phyloP scores from a whole-genome alignment of 2,329 filamentous ascomycete species.

The Venturia effusa region DNA sequence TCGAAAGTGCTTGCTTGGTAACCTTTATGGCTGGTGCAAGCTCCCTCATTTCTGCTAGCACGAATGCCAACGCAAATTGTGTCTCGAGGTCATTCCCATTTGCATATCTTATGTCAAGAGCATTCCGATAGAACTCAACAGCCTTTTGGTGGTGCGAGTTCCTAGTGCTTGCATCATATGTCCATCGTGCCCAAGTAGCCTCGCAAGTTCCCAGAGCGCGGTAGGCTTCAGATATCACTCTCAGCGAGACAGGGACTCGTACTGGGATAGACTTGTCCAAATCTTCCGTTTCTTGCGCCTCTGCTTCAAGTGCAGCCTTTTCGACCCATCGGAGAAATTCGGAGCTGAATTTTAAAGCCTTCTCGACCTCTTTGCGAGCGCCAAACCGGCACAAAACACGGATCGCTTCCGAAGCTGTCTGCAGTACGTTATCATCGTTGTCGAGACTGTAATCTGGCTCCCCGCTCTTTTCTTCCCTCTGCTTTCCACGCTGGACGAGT shows the following conservation, averaged over 20 bases:
- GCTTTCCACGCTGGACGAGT: constrained; percentile 75
- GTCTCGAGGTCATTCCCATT: constrained; percentile 61
- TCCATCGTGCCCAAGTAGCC: constrained; percentile 77
- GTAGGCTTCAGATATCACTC: constrained; percentile 43
- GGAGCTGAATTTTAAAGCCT: constrained; percentile 58
- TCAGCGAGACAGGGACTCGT: constrained; percentile 27
- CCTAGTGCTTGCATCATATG: constrained; percentile 61
- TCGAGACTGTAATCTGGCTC: constrained; percentile 63
- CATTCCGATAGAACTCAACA: constrained; percentile 62
- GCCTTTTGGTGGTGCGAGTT: constrained; percentile 68
- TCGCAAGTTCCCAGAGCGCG: constrained; percentile 77
- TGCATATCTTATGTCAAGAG: constrained; percentile 56
- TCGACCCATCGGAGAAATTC: constrained; percentile 65
- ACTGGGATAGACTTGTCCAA: neutral
- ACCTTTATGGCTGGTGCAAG: constrained; percentile 70
- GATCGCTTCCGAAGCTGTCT: constrained; percentile 71
- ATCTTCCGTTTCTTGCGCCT: constrained; percentile 6
- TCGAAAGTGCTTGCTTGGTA: constrained; percentile 58
- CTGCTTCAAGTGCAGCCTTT: constrained; percentile 20
- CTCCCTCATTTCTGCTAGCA: constrained; percentile 82
- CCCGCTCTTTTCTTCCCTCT: constrained; percentile 64
- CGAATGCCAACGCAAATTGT: constrained; percentile 68
- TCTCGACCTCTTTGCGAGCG: constrained; percentile 62
- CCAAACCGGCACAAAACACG: constrained; percentile 75
- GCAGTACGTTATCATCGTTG: constrained; percentile 62